Percentiles rank a stretch among this genome's conserved stretches.
Evolutionary conservation across 1,284 basidiomycete species (phyloP).

Genomic region (Naganishia cerealis): DNA sequence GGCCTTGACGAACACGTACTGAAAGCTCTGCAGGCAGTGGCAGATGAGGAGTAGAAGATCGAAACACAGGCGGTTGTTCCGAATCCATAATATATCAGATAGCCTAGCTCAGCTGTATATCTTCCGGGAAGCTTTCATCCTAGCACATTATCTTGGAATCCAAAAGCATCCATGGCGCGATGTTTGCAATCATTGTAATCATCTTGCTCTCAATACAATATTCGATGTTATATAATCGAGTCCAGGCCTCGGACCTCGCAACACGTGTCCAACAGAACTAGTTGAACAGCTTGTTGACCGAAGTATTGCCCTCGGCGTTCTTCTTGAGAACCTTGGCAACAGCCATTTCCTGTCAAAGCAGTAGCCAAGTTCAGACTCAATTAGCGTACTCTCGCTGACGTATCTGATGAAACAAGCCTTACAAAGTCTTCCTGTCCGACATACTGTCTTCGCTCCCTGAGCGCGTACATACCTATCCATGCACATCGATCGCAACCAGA

Average conservation of each 20-base stretch:
- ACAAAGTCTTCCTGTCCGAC: slow-evolving; percentile 97
- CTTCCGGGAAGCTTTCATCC: background rate
- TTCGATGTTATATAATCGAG: background rate
- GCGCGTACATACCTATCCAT: slow-evolving; percentile 83
- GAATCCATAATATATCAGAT: background rate
- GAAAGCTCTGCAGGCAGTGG: slow-evolving; percentile 41
- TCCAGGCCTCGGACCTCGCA: background rate
- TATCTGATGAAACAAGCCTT: background rate
- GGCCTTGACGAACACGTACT: slow-evolving; percentile 49
- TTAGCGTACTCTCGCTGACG: background rate
- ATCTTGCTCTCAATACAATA: background rate
- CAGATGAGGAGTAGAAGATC: slow-evolving; percentile 12
- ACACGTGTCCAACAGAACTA: slow-evolving; percentile 35
- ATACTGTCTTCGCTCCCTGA: slow-evolving; percentile 90
- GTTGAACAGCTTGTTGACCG: slow-evolving; percentile 80
- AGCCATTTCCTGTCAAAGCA: slow-evolving; percentile 65
- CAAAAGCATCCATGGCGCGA: background rate
- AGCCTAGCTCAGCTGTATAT: background rate
- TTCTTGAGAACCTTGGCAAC: slow-evolving; percentile 91
- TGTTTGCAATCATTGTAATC: background rate
- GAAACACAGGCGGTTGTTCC: too few species aligned
- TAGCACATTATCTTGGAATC: background rate
- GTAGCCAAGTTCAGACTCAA: background rate
- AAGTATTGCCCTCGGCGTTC: slow-evolving; percentile 85
- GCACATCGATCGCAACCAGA: background rate